These are phyloP conservation scores for Lactarius hengduanensis DNA, from an alignment of 768 basidiomycete species.

Conservation along the genomic window DNA sequence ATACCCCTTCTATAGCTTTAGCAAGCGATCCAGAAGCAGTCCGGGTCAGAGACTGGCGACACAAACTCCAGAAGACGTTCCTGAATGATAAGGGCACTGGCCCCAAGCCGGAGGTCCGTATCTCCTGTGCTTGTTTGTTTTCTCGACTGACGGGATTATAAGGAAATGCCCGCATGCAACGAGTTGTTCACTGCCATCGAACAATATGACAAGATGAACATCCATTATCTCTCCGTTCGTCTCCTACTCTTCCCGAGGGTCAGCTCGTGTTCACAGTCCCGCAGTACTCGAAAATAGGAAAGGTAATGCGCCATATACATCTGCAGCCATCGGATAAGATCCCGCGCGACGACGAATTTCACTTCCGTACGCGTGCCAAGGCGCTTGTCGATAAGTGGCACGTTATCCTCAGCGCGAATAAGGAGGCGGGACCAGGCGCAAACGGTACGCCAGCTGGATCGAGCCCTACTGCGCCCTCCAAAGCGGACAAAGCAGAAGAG, in stretches of 20 bases:
- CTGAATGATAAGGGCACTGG: constrained; percentile 55
- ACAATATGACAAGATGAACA: constrained; percentile 70
- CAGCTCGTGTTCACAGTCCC: not conserved
- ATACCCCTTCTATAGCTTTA: constrained; percentile 40
- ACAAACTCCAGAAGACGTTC: constrained; percentile 87
- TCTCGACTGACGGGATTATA: constrained; percentile 14
- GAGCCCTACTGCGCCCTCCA: constrained; percentile 23
- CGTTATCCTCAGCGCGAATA: constrained; percentile 45
- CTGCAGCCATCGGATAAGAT: constrained; percentile 53
- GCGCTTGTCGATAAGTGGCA: constrained; percentile 72
- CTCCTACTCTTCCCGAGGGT: constrained; percentile 7
- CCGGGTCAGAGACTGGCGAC: constrained; percentile 89
- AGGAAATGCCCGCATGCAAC: constrained; percentile 80
- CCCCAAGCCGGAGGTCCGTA: constrained; percentile 64
- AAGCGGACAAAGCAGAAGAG: constrained; percentile 20
- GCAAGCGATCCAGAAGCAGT: constrained; percentile 58
- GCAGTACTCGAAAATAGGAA: constrained; percentile 75
- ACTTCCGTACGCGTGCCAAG: constrained; percentile 68
- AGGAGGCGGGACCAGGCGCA: constrained; percentile 22
- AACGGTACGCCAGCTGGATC: constrained; percentile 22
- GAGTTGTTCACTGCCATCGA: constrained; percentile 75
- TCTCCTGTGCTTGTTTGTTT: constrained; percentile 9
- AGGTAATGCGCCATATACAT: constrained; percentile 87
- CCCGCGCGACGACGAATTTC: constrained; percentile 63
- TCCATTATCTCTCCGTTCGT: constrained; percentile 63